Conservation (phyloP, 1,284 basidiomycete species). For the Xanthoconium separans region DNA sequence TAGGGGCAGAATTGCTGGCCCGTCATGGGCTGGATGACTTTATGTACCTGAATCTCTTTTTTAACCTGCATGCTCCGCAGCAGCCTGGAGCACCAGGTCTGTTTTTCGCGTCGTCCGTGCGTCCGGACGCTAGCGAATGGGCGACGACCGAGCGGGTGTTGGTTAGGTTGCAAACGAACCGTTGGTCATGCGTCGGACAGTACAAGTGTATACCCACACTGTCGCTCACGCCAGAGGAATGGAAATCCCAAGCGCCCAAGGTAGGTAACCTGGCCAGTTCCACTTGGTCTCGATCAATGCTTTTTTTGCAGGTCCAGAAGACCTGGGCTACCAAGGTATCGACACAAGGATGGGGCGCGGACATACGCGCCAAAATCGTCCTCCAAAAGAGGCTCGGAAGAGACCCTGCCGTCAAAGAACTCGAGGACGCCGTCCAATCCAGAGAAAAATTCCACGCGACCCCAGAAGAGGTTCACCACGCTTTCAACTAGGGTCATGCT, state of each 20-base stretch:
- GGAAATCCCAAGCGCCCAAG: slow-evolving; percentile 20
- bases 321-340: slow-evolving; percentile 20
- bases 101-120: slow-evolving; percentile 24
- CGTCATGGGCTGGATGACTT: slow-evolving; percentile 34
- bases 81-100: slow-evolving; percentile 38
- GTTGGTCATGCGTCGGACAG: slow-evolving; percentile 34
- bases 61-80: slow-evolving; percentile 39
- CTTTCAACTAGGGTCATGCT: slow-evolving; percentile 17
- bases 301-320: slow-evolving; percentile 14
- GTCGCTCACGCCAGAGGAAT: slow-evolving; percentile 28
- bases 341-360: slow-evolving; percentile 9
- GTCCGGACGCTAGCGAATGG: slow-evolving; percentile 2
- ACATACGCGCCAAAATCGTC: slow-evolving; percentile 16
- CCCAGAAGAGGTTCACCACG: slow-evolving; percentile 12
- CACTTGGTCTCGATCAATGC: too few relatives aligned
- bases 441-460: slow-evolving; percentile 14
- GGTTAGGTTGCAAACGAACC: slow-evolving; percentile 17
- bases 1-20: slow-evolving; percentile 20
- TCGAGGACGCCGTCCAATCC: not conserved
- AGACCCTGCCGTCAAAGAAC: slow-evolving; percentile 12
- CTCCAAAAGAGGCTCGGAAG: slow-evolving; percentile 17
- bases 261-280: slow-evolving; percentile 2
- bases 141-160: slow-evolving; percentile 10
- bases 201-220: slow-evolving; percentile 22
- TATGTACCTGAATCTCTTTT: slow-evolving; percentile 35